phyloP scores from a whole-genome alignment of 495 filamentous ascomycete species.

The Penicillium bovifimosum region DNA sequence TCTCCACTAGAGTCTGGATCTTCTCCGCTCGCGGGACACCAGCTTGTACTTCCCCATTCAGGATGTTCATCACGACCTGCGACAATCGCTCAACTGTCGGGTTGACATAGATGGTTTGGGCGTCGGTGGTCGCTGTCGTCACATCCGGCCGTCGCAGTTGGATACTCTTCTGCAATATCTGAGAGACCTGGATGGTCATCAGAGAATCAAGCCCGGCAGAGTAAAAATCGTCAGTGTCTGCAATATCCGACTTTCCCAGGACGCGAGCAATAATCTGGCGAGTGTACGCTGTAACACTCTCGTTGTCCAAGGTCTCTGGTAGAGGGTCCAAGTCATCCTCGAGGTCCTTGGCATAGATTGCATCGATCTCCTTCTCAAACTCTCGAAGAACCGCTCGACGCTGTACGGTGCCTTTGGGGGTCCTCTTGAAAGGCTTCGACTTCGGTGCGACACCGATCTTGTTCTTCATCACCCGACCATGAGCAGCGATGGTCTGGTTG shows the following conservation, averaged over 20 bases:
- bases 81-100: conserved; percentile 24
- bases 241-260: conserved; percentile 11
- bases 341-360: conserved; percentile 18
- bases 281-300: conserved; percentile 5
- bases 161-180: conserved; percentile 16
- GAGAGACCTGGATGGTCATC: conserved; percentile 29
- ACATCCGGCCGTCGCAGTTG: neutral
- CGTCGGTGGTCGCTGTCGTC: conserved; percentile 6
- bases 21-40: conserved; percentile 14
- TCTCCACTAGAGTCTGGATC: conserved; percentile 14
- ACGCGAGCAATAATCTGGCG: conserved; percentile 7
- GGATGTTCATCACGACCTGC: conserved; percentile 10
- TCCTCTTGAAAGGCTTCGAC: conserved; percentile 47
- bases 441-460: conserved; percentile 33
- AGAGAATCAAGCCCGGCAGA: conserved; percentile 29
- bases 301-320: conserved; percentile 9
- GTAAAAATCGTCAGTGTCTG: conserved; percentile 20
- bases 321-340: conserved; percentile 12
- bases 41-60: conserved; percentile 13
- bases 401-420: conserved; percentile 48
- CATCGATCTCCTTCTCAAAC: conserved; percentile 25
- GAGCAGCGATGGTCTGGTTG: conserved; percentile 35
- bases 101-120: conserved; percentile 30
- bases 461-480: conserved; percentile 24
- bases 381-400: conserved; percentile 22